phyloP scores from a whole-genome alignment of 306 rosid species.

The Cucurbita argyrosperma region DNA sequence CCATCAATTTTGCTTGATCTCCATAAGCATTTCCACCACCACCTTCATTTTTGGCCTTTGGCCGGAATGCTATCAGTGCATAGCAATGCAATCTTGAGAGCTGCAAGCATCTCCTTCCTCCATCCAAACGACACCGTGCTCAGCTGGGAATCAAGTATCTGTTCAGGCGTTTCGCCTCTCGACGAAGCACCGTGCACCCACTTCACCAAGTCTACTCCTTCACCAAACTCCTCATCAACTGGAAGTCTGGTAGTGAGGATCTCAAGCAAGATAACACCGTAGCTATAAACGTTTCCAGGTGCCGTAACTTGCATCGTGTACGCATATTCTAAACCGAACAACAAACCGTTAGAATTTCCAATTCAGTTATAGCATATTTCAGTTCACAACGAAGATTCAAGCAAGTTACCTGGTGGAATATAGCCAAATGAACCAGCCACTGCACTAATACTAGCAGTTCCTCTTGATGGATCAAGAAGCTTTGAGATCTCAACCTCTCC shows the following conservation, averaged over 20 bases:
- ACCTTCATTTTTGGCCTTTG: slow-evolving; percentile 93
- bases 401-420: slow-evolving; percentile 78
- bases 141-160: slow-evolving; percentile 76
- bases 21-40: slow-evolving; percentile 90
- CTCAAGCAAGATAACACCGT: slow-evolving; percentile 82
- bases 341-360: background rate
- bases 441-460: slow-evolving; percentile 95
- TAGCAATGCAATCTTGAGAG: slow-evolving; percentile 83
- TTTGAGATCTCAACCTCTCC: slow-evolving; percentile 96
- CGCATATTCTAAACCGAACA: slow-evolving; percentile 65
- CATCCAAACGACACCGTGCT: slow-evolving; percentile 91
- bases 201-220: slow-evolving; percentile 89
- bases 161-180: slow-evolving; percentile 96
- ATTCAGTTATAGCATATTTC: background rate
- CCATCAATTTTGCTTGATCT: slow-evolving; percentile 26
- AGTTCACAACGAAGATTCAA: background rate
- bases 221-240: slow-evolving; percentile 84
- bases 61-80: slow-evolving; percentile 91
- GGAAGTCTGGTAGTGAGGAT: slow-evolving; percentile 82
- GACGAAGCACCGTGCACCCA: slow-evolving; percentile 89
- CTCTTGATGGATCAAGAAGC: slow-evolving; percentile 86
- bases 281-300: slow-evolving; percentile 93
- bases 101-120: slow-evolving; percentile 99
- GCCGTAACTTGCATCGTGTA: slow-evolving; percentile 99
- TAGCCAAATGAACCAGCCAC: slow-evolving; percentile 99